Conservation (phyloP, 257 asterid genomes). For the Misopates orontium region DNA sequence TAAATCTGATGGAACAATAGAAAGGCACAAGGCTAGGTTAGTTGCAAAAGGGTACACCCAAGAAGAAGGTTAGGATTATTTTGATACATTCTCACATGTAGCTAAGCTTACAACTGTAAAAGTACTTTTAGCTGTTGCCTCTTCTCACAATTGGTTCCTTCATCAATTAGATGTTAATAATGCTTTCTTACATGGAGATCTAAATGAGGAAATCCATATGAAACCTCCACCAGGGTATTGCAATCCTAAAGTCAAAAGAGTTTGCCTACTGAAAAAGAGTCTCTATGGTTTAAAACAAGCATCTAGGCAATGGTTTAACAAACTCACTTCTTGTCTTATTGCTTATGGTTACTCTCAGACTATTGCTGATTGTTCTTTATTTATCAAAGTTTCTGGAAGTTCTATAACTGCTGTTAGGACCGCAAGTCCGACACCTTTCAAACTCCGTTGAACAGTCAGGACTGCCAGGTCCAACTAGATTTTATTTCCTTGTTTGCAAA, state of each 20-base stretch:
- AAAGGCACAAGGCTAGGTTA: not conserved
- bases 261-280: slow-evolving; percentile 10
- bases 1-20: not conserved
- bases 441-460: no score
- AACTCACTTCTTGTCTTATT: no score
- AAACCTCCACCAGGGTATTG: slow-evolving; percentile 8
- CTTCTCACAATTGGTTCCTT: no score
- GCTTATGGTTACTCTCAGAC: no score
- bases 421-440: no score
- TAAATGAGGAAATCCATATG: slow-evolving; percentile 9
- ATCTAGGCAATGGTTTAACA: not conserved
- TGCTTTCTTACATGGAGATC: not conserved
- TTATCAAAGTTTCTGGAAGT: no score
- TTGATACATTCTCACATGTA: not conserved
- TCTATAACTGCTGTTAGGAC: no score
- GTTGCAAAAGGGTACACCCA: not conserved
- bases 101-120: slow-evolving; percentile 17
- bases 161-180: no score
- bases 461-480: no score
- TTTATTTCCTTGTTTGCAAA: no score
- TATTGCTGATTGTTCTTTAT: no score
- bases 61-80: not conserved
- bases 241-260: not conserved
- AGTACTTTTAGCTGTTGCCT: not conserved
- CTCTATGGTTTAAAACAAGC: not conserved